These are phyloP conservation scores for Penicillium cosmopolitanum DNA, from an alignment of 495 filamentous ascomycete species.

Conservation along the genomic window DNA sequence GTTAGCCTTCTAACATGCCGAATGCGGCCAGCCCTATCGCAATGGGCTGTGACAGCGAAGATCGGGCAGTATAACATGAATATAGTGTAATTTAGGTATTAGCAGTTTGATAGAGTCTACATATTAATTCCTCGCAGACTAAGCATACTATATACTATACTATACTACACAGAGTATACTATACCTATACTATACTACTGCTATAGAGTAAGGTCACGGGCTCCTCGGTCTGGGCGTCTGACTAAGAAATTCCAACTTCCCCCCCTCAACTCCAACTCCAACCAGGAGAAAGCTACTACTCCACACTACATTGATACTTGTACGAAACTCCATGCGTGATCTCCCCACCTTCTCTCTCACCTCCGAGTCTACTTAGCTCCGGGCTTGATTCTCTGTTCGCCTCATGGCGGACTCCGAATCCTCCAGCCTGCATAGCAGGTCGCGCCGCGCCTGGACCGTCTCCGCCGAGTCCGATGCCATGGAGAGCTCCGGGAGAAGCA, in stretches of 20 bases:
- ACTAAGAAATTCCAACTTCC: slow-evolving; percentile 12
- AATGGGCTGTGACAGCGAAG: too few relatives aligned
- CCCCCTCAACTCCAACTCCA: background rate
- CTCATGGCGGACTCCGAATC: slow-evolving; percentile 39
- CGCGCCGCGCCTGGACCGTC: slow-evolving; percentile 37
- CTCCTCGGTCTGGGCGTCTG: slow-evolving; percentile 8
- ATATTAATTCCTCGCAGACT: too few relatives aligned
- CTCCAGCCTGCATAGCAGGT: slow-evolving; percentile 34
- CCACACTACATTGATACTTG: slow-evolving; percentile 7
- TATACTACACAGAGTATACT: too few relatives aligned
- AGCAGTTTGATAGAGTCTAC: too few relatives aligned
- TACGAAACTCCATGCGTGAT: background rate
- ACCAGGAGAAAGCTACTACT: background rate
- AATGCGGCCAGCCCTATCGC: too few relatives aligned
- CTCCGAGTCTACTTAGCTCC: slow-evolving; percentile 4
- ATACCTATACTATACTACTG: too few relatives aligned
- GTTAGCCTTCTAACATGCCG: too few relatives aligned
- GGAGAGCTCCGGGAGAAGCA: slow-evolving; percentile 41
- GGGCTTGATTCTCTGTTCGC: slow-evolving; percentile 13
- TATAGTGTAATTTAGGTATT: too few relatives aligned
- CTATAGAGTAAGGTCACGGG: too few relatives aligned
- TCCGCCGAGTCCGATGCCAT: slow-evolving; percentile 40
- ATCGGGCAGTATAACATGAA: too few relatives aligned
- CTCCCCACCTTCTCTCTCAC: slow-evolving; percentile 1
- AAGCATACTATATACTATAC: too few relatives aligned